Evolutionary conservation across 2,329 filamentous ascomycete species (phyloP).

Genomic region (Colletotrichum salicis): DNA sequence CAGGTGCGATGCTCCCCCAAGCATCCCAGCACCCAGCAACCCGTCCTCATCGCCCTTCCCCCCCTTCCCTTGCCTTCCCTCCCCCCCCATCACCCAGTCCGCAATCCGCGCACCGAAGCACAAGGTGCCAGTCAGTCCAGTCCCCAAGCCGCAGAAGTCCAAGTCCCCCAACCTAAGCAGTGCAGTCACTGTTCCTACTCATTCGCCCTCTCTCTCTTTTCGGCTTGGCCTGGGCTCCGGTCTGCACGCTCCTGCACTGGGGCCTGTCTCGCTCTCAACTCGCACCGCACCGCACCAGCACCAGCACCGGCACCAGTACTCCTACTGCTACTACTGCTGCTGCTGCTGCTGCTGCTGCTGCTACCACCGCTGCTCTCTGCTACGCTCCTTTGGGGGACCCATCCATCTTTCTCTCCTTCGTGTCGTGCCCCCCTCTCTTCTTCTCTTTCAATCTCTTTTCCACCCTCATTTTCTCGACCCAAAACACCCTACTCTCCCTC

Average conservation of each 20-base stretch:
- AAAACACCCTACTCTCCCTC: constrained; percentile 30
- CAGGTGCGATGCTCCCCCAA: constrained; percentile 4
- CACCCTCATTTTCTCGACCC: constrained; percentile 27
- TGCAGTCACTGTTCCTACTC: constrained; percentile 26
- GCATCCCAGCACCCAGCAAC: constrained; percentile 19
- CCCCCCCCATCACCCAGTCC: constrained; percentile 16
- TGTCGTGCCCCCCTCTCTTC: constrained; percentile 37
- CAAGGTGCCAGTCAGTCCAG: constrained; percentile 28
- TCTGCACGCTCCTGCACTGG: constrained; percentile 31
- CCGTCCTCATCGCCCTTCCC: neutral
- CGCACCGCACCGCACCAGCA: constrained; percentile 27
- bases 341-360: constrained; percentile 6
- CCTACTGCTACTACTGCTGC: constrained; percentile 1
- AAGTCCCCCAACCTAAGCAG: constrained; percentile 9
- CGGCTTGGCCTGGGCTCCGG: constrained; percentile 26
- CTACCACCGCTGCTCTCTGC: constrained; percentile 8
- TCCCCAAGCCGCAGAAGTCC: constrained; percentile 12
- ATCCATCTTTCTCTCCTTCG: constrained; percentile 35
- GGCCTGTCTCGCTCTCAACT: constrained; percentile 34
- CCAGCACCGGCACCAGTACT: constrained; percentile 24
- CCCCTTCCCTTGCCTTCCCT: constrained; percentile 1
- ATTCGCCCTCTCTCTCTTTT: constrained; percentile 27
- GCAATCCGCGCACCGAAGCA: constrained; percentile 26
- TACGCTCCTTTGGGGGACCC: constrained; percentile 29
- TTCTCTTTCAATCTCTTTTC: constrained; percentile 37